Conservation (phyloP, 208 protist species). For the Zelonia costaricensis region DNA sequence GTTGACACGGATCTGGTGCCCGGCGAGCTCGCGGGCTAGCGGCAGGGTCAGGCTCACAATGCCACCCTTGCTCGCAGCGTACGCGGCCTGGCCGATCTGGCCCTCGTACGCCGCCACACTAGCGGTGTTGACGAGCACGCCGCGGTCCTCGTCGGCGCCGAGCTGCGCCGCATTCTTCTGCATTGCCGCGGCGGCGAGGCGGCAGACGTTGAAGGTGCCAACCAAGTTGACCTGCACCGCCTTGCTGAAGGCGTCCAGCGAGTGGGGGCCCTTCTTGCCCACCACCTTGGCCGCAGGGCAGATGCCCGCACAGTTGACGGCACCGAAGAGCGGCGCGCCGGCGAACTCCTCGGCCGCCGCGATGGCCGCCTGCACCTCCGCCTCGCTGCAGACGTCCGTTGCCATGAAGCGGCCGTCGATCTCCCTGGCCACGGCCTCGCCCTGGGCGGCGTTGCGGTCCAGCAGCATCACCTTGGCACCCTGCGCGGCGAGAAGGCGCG, state of each 20-base stretch:
- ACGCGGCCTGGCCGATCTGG: slow-evolving; percentile 88
- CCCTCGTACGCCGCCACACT: slow-evolving; percentile 83
- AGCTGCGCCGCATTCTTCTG: slow-evolving; percentile 22
- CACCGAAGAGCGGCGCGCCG: slow-evolving; percentile 54
- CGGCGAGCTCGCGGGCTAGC: slow-evolving; percentile 58
- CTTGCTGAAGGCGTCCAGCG: slow-evolving; percentile 52
- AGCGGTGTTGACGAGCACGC: slow-evolving; percentile 84
- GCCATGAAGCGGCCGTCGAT: slow-evolving; percentile 32
- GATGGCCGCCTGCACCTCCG: slow-evolving; percentile 55
- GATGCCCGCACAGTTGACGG: slow-evolving; percentile 81
- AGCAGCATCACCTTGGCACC: slow-evolving; percentile 48
- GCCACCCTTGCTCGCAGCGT: slow-evolving; percentile 77
- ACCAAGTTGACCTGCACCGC: slow-evolving; percentile 74
- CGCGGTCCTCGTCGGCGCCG: slow-evolving; percentile 45
- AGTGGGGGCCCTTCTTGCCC: slow-evolving; percentile 36
- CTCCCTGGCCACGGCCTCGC: slow-evolving; percentile 29
- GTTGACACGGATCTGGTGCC: slow-evolving; percentile 68
- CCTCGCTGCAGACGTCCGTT: slow-evolving; percentile 50
- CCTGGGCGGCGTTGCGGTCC: slow-evolving; percentile 42
- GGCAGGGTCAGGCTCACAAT: slow-evolving; percentile 79
- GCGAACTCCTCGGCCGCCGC: slow-evolving; percentile 41
- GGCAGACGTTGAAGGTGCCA: slow-evolving; percentile 82
- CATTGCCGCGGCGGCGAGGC: slow-evolving; percentile 57
- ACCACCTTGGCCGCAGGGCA: slow-evolving; percentile 31
- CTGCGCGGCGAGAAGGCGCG: slow-evolving; percentile 31